phyloP scores from a whole-genome alignment of 371 early-diverging fungal genomes.

The Mycotypha africana region DNA sequence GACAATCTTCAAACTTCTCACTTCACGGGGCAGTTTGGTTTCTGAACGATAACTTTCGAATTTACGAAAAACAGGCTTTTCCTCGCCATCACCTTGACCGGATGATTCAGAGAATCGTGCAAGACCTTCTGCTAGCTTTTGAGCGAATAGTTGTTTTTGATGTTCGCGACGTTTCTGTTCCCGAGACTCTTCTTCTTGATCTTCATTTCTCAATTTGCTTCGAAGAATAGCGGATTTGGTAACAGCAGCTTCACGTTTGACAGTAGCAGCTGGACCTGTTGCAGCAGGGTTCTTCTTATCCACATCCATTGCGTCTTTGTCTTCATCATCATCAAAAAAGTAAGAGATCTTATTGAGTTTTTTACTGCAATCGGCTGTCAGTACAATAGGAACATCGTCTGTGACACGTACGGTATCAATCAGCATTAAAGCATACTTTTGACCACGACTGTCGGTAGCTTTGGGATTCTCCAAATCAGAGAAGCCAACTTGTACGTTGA shows the following conservation, averaged over 20 bases:
- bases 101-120: constrained; percentile 67
- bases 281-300: constrained; percentile 18
- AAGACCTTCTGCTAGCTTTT: constrained; percentile 75
- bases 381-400: constrained; percentile 48
- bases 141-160: constrained; percentile 79
- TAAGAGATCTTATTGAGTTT: constrained; percentile 73
- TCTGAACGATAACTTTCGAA: constrained; percentile 96
- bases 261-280: constrained; percentile 8
- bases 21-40: constrained; percentile 74
- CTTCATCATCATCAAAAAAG: constrained; percentile 65
- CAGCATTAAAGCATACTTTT: constrained; percentile 77
- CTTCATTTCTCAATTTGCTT: constrained; percentile 85
- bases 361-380: constrained; percentile 73
- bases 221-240: constrained; percentile 76
- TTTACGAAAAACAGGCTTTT: constrained; percentile 70
- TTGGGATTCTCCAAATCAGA: constrained; percentile 76
- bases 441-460: constrained; percentile 59
- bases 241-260: constrained; percentile 16
- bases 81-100: constrained; percentile 57
- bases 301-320: constrained; percentile 21
- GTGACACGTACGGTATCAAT: constrained; percentile 81
- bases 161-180: constrained; percentile 81
- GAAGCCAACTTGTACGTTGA: constrained; percentile 84
- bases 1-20: constrained; percentile 72
- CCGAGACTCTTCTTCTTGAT: constrained; percentile 71